Conservation (phyloP, 768 basidiomycete species). For the Boletus eberwhitei region DNA sequence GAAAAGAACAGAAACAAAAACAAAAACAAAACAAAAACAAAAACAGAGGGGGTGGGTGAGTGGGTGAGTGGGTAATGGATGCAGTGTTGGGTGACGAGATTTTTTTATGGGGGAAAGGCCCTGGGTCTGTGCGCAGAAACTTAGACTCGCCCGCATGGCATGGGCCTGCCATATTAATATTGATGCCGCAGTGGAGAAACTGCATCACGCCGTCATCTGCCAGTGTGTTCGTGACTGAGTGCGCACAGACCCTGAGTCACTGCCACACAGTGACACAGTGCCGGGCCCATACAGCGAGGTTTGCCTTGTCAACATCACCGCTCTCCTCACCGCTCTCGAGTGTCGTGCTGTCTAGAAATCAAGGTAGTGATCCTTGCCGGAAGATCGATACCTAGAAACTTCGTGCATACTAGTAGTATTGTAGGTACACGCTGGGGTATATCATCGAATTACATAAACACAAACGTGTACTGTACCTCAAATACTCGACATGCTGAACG, state of each 20-base stretch:
- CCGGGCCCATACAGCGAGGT: too few relatives aligned
- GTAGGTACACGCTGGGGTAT: too few relatives aligned
- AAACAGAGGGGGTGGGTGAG: neutral
- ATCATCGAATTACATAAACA: too few relatives aligned
- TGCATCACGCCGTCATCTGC: neutral
- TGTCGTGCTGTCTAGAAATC: too few relatives aligned
- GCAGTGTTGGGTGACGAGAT: constrained; percentile 7
- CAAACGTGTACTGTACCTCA: too few relatives aligned
- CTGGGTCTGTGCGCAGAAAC: constrained; percentile 25
- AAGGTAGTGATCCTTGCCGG: too few relatives aligned
- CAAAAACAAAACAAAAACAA: neutral
- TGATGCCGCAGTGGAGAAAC: constrained; percentile 14
- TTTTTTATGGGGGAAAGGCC: constrained; percentile 6
- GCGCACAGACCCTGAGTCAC: constrained; percentile 1
- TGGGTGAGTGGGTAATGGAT: neutral
- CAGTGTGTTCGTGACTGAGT: neutral
- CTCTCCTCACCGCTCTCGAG: too few relatives aligned
- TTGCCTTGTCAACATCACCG: too few relatives aligned
- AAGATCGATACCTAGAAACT: too few relatives aligned
- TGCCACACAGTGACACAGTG: neutral
- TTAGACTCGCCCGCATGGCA: constrained; percentile 17
- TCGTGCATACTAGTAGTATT: too few relatives aligned
- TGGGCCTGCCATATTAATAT: constrained; percentile 16
- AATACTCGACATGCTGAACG: too few relatives aligned
- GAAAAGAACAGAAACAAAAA: neutral